These are phyloP conservation scores for Phallus indusiatus DNA, from an alignment of 768 basidiomycete genomes.

Conservation along the genomic window DNA sequence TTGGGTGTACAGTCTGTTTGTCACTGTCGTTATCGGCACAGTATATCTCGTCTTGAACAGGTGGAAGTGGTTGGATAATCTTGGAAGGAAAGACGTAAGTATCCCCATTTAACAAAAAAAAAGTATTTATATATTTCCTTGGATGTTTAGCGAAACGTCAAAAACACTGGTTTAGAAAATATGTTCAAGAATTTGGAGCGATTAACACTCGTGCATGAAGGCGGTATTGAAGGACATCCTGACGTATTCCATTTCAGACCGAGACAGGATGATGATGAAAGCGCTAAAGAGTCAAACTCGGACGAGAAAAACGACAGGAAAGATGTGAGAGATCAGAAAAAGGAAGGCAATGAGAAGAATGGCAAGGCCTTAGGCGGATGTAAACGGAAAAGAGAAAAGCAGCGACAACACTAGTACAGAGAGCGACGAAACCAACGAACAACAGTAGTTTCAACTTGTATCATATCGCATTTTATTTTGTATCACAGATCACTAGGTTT, in stretches of 20 bases:
- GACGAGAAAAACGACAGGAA: no score
- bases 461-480: no score
- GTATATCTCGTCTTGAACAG: slow-evolving; percentile 29
- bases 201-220: slow-evolving; percentile 33
- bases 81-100: slow-evolving; percentile 24
- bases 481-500: no score
- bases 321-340: no score
- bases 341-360: no score
- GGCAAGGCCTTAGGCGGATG: no score
- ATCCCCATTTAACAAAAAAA: background rate
- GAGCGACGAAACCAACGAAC: no score
- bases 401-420: no score
- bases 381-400: no score
- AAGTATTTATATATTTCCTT: background rate
- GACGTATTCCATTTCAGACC: slow-evolving; percentile 1
- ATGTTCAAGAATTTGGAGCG: slow-evolving; percentile 30
- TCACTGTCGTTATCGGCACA: slow-evolving; percentile 26
- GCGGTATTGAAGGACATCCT: background rate
- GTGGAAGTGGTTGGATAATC: slow-evolving; percentile 29
- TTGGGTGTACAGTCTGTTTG: slow-evolving; percentile 32
- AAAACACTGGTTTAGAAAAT: slow-evolving; percentile 29
- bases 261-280: background rate
- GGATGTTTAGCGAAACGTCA: slow-evolving; percentile 20
- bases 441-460: no score
- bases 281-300: background rate